Percentiles rank a stretch among this genome's conserved stretches.
Evolutionary conservation across 768 basidiomycete genomes (phyloP).

Genomic region (Termitomyces sp.): DNA sequence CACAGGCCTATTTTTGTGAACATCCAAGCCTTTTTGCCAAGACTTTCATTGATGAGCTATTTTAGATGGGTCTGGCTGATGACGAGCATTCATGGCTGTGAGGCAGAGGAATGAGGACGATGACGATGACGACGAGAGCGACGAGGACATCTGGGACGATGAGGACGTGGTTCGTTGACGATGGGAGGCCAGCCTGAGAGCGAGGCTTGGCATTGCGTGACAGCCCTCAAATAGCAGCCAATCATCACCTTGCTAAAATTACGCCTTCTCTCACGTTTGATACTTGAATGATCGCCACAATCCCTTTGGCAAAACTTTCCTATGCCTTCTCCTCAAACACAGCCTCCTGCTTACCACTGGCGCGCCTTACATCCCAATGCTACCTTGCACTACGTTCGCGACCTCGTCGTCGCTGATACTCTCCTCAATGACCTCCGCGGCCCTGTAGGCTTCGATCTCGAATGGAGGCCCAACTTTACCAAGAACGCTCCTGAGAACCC

Average conservation of each 20-base stretch:
- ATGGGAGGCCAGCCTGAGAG: not conserved
- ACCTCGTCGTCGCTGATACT: slow-evolving; percentile 26
- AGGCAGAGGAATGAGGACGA: not conserved
- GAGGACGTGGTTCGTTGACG: not conserved
- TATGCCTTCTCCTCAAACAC: not conserved
- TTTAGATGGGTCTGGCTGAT: slow-evolving; percentile 21
- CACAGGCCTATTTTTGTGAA: slow-evolving; percentile 39
- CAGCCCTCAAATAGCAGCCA: slow-evolving; percentile 30
- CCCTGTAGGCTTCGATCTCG: slow-evolving; percentile 67
- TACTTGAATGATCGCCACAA: slow-evolving; percentile 7
- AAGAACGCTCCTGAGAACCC: slow-evolving; percentile 57
- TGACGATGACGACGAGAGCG: not conserved
- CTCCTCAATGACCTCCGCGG: slow-evolving; percentile 24
- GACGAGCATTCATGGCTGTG: not conserved
- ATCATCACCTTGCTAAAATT: slow-evolving; percentile 21
- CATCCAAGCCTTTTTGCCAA: slow-evolving; percentile 45
- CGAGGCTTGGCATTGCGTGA: slow-evolving; percentile 17
- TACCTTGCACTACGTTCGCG: slow-evolving; percentile 28
- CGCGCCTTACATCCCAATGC: slow-evolving; percentile 25
- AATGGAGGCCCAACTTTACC: slow-evolving; percentile 65
- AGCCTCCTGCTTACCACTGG: slow-evolving; percentile 29
- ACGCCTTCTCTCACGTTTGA: slow-evolving; percentile 8
- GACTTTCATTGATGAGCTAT: slow-evolving; percentile 32
- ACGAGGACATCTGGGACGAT: not conserved
- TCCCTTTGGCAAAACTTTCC: not conserved